A percentile compares a stretch with the other conserved stretches of the same genome.
Evolutionary conservation across 2,329 filamentous ascomycete genomes (phyloP).

Genomic region (Juglanconis juglandina): DNA sequence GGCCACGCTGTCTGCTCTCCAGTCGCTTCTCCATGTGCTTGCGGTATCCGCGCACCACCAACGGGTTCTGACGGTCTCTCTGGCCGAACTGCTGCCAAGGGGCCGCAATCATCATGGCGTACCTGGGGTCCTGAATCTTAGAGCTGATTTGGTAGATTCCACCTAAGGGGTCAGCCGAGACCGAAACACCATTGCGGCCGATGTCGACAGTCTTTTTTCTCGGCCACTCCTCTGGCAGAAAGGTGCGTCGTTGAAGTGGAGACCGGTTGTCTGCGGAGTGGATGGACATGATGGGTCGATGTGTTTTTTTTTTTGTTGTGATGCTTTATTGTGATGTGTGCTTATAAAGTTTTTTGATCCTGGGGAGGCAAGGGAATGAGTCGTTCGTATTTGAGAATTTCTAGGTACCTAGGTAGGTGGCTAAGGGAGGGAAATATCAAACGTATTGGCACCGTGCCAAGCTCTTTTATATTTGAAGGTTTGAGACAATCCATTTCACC

Average conservation of each 20-base stretch:
- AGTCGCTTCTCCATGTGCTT: conserved; percentile 16
- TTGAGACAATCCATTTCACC: no score
- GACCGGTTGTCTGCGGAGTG: neutral
- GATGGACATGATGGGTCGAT: neutral
- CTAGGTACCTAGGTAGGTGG: no score
- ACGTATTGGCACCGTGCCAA: no score
- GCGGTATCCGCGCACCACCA: conserved; percentile 19
- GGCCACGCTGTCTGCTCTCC: neutral
- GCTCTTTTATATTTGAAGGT: no score
- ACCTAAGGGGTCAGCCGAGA: conserved; percentile 17
- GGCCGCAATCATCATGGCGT: conserved; percentile 20
- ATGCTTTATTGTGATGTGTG: no score
- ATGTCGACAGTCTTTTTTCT: conserved; percentile 19
- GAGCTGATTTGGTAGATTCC: conserved; percentile 16
- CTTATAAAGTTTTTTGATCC: no score
- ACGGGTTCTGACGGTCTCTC: conserved; percentile 9
- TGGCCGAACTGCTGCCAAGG: conserved; percentile 22
- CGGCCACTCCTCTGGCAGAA: neutral
- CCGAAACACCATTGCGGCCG: conserved; percentile 14
- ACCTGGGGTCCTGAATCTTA: conserved; percentile 10
- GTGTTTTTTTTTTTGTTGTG: neutral
- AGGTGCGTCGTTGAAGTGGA: neutral
- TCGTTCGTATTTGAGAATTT: no score
- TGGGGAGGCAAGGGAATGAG: no score
- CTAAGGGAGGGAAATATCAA: no score